These are phyloP conservation scores for Quercus bicolor DNA, from an alignment of 306 rosid genomes.

Conservation along the genomic window DNA sequence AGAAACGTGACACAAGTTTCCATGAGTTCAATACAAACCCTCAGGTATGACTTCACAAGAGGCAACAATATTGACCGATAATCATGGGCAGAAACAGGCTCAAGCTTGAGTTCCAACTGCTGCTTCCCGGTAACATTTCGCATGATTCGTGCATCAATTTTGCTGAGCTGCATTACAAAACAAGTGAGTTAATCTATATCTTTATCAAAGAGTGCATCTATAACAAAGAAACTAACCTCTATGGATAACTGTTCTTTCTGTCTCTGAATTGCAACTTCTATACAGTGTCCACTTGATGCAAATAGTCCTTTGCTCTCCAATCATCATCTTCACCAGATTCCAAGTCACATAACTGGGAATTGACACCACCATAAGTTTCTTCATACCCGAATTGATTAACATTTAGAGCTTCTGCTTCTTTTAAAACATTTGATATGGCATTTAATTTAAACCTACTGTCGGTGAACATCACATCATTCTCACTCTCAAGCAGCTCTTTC, in stretches of 20 bases:
- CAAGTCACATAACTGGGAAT: conserved; percentile 75
- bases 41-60: conserved; percentile 75
- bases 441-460: conserved; percentile 59
- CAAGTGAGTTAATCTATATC: conserved; percentile 20
- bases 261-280: conserved; percentile 81
- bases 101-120: conserved; percentile 80
- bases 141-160: conserved; percentile 75
- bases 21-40: conserved; percentile 61
- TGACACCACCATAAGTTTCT: conserved; percentile 58
- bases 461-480: conserved; percentile 50
- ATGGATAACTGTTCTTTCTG: conserved; percentile 74
- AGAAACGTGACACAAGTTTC: conserved; percentile 10
- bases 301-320: conserved; percentile 80
- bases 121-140: conserved; percentile 73
- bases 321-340: conserved; percentile 85
- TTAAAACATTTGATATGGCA: conserved; percentile 70
- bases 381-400: conserved; percentile 63
- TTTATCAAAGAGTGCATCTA: conserved; percentile 13
- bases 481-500: conserved; percentile 70
- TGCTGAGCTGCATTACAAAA: conserved; percentile 73
- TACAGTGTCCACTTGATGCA: conserved; percentile 74
- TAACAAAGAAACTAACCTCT: conserved; percentile 59
- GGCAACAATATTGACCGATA: conserved; percentile 79
- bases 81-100: conserved; percentile 71
- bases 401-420: conserved; percentile 73